These are phyloP conservation scores for Puccinia triticina DNA, from an alignment of 1,284 basidiomycete species.

Conservation along the genomic window DNA sequence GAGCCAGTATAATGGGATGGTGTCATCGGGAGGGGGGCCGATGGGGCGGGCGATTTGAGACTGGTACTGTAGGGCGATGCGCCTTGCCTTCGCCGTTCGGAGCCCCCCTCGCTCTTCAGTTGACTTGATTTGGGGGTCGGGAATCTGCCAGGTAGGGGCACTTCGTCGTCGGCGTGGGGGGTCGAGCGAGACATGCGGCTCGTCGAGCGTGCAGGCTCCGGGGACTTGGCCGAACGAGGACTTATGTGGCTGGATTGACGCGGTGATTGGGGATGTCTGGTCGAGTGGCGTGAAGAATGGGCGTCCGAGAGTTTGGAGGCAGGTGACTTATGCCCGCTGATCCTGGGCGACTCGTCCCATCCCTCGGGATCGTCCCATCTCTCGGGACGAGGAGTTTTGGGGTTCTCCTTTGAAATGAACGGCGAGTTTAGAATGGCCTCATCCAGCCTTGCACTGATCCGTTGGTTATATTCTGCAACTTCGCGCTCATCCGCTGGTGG, in stretches of 20 bases:
- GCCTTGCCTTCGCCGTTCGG: background rate
- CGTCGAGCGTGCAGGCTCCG: background rate
- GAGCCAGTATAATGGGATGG: slow-evolving; percentile 5
- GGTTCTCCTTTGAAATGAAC: background rate
- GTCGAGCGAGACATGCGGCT: background rate
- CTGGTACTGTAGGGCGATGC: slow-evolving; percentile 10
- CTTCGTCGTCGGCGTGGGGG: background rate
- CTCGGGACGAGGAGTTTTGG: background rate
- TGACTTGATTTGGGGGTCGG: background rate
- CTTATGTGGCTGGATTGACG: background rate
- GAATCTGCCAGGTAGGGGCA: slow-evolving; percentile 12
- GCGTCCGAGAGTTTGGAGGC: background rate
- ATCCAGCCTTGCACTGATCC: slow-evolving; percentile 24
- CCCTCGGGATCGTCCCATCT: background rate
- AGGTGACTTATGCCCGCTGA: slow-evolving; percentile 7
- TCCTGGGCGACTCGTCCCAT: background rate
- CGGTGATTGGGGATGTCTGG: background rate
- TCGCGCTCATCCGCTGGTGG: slow-evolving; percentile 9
- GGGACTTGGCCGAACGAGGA: background rate
- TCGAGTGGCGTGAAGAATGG: background rate
- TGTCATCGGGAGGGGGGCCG: background rate
- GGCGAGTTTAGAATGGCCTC: slow-evolving; percentile 39
- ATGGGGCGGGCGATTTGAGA: slow-evolving; percentile 3
- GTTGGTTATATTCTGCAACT: slow-evolving; percentile 16
- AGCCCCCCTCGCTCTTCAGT: background rate